Base-by-base conservation (phyloP, 1,284 basidiomycete species). In the Cutaneotrichosporon dermatis region DNA sequence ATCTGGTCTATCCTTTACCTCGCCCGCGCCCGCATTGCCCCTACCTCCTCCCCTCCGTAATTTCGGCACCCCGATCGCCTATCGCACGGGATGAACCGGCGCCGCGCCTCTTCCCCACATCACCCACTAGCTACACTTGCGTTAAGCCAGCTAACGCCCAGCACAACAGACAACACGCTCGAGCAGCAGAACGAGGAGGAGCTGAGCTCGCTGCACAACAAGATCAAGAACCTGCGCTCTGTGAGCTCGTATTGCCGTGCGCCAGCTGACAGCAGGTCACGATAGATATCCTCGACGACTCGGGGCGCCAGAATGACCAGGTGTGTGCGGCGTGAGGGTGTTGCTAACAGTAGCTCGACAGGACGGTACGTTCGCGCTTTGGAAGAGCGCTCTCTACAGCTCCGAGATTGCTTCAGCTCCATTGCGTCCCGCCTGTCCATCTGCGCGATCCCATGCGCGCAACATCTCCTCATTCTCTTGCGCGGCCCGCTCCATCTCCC, bases 181-280 rank as follows among this genome's bases (percentile, higher is more conserved):
- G 77, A 79, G 64, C 71, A 75, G 44, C 77, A 79, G 62, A 79
- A 79, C 62, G 77, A 79, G 36, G 76, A 77, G 43, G 76, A 77
- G 64, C 59, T 79, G 39, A 71, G 70, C 45, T 66, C 68, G 15
- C 59, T 79, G 48, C 77, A 78, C 63, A 71, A 74, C 48, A 79
- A 79, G 70, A 79, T 79, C 66, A 74, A 72, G 60, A 65, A 70
- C 25, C 56, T 79, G 49, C 64, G 76, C 53, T 74, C 71, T 44
- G 76, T 77, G 58, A 36, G 15, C 15, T 11, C 4, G 5, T 34
- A 11, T 5, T 37, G 46, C 10, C 46, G 16, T 11, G 2, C 33
- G 15, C 1, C 2, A 13, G 43, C 61, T 63, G 6, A 60, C 41
- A 1, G 10, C 59, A 77, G 76, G 76, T 77, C 16, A 77, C 76